Evolutionary conservation across 2,329 filamentous ascomycete genomes (phyloP), one percentile per base, ranked within the genome.

Genomic region (Colletotrichum abscissum): DNA sequence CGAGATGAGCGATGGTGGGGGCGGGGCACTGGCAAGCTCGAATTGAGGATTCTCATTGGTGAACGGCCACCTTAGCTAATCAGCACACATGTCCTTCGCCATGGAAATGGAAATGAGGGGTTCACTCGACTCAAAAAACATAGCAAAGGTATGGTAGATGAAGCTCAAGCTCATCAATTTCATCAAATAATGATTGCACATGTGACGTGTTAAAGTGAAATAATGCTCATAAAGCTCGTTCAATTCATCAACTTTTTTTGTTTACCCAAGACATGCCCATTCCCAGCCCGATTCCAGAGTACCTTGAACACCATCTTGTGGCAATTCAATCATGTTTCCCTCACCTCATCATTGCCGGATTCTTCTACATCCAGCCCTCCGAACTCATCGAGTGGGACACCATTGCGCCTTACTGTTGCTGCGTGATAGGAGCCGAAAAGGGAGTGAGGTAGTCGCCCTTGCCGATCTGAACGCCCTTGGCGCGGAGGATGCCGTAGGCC

Each of bases 401-500:
- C 6, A 2, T 54, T 54, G 9, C 33, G 7, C 12, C 35, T 16
- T 42, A 56, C 52, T 65, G 52, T 56, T 60, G 38, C 70, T 73
- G 67, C 67, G 72, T 63, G 16, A 72, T 63, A 14, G 72, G 72
- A 5, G 42, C 69, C 72, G 66, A 67, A 42, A 74, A 74, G 38
- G 72, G 68, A 11, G 11, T 11, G 30, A 91, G 76, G 75, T 84
- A 92, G 76, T 92, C 89, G 42, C 77, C 59, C 80, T 91, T 91
- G 2, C 89, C 89, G 16, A 92, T n/a, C 0, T 85, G 85, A 30
- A 92, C 88, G 0, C 90, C 90, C 79, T 88, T 84, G 59, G 83
- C 84, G 56, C 91, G 82, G 77, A 92, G 78, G 64, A 92, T 87
- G 2, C 81, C 84, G 79, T 92, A 92, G 11, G 88, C 86, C 16